Conservation (phyloP, 2,329 filamentous ascomycete genomes). For the Fusarium nodosum region DNA sequence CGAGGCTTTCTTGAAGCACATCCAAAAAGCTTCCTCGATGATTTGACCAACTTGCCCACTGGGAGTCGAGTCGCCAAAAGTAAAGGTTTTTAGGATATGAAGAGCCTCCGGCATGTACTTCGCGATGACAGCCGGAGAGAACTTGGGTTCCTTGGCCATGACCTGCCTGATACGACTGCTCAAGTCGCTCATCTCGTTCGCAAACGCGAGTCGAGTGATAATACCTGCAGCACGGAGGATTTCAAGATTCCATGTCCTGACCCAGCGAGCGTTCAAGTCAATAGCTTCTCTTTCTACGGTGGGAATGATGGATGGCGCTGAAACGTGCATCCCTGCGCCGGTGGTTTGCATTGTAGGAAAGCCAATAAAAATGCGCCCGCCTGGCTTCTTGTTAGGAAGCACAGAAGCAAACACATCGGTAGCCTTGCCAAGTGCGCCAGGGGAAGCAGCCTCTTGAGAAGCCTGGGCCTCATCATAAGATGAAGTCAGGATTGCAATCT, state of each 20-base stretch:
- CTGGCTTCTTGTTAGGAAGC: slow-evolving; percentile 83
- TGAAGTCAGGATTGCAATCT: slow-evolving; percentile 88
- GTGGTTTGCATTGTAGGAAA: slow-evolving; percentile 99
- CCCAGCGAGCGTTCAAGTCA: slow-evolving; percentile 94
- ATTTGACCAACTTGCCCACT: slow-evolving; percentile 85
- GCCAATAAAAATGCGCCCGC: slow-evolving; percentile 93
- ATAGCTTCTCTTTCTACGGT: slow-evolving; percentile 98
- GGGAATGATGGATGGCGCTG: slow-evolving; percentile 94
- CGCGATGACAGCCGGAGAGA: slow-evolving; percentile 73
- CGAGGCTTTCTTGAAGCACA: slow-evolving; percentile 81
- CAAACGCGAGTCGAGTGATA: slow-evolving; percentile 87
- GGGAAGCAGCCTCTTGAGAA: slow-evolving; percentile 66
- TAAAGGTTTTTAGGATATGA: slow-evolving; percentile 89
- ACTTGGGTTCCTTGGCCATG: slow-evolving; percentile 62
- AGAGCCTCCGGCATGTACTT: slow-evolving; percentile 82
- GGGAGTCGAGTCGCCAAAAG: slow-evolving; percentile 90
- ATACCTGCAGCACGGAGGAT: slow-evolving; percentile 93
- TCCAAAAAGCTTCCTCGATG: slow-evolving; percentile 97
- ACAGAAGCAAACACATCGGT: slow-evolving; percentile 91
- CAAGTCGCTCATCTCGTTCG: slow-evolving; percentile 86
- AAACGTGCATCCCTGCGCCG: slow-evolving; percentile 92
- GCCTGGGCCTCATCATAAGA: slow-evolving; percentile 86
- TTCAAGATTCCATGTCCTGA: slow-evolving; percentile 95
- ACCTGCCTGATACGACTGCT: slow-evolving; percentile 69
- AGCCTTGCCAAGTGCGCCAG: slow-evolving; percentile 66